phyloP scores from a whole-genome alignment of 306 rosid species.

The Medicago lupulina region DNA sequence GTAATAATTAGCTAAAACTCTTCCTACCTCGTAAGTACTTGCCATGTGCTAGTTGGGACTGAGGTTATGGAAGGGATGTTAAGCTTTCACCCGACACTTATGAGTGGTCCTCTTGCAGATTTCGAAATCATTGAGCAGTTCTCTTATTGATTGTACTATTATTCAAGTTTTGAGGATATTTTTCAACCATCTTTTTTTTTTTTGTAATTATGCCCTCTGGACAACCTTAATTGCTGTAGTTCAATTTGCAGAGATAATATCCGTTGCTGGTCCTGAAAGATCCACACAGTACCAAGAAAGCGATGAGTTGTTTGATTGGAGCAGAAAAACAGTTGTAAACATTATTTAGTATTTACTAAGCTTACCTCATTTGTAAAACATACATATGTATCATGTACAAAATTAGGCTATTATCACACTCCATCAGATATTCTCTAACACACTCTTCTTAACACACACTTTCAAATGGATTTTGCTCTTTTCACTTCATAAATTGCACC shows the following conservation, averaged over 20 bases:
- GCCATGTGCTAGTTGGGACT: slow-evolving; percentile 9
- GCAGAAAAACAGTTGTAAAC: slow-evolving; percentile 8
- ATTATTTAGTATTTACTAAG: no score
- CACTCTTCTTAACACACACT: no score
- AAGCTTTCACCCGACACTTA: background rate
- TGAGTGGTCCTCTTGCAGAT: background rate
- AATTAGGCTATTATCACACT: no score
- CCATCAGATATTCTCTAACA: no score
- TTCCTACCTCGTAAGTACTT: slow-evolving; percentile 7
- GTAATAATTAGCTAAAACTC: background rate
- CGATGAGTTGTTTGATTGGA: background rate
- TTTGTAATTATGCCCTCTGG: slow-evolving; percentile 32
- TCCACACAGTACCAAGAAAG: slow-evolving; percentile 16
- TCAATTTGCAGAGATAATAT: slow-evolving; percentile 29
- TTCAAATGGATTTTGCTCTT: no score
- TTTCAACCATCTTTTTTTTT: background rate
- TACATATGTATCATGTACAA: background rate
- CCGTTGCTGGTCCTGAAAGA: slow-evolving; percentile 27
- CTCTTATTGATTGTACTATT: slow-evolving; percentile 9
- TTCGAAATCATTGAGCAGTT: slow-evolving; percentile 9
- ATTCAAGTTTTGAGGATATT: slow-evolving; percentile 26
- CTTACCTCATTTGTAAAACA: background rate
- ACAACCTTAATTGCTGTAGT: slow-evolving; percentile 22
- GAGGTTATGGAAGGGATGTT: background rate
- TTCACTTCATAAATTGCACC: no score